Base-by-base conservation (phyloP, 2,329 filamentous ascomycete species). In the Lojkania enalia region DNA sequence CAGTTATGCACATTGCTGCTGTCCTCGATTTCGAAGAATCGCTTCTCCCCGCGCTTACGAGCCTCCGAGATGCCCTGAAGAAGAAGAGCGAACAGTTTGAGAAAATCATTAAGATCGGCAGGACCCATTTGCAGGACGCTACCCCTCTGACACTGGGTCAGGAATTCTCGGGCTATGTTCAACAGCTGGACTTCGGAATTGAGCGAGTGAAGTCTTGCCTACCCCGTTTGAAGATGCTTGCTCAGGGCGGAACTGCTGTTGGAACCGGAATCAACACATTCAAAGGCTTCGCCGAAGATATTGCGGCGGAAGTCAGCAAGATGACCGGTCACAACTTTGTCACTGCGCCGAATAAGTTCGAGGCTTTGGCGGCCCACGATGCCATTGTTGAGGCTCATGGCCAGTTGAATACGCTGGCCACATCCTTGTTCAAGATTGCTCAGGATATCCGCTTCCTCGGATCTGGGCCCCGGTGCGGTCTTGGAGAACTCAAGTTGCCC, bases 281-380 rank as follows among this genome's bases (percentile, higher is more conserved):
- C 74, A 85, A 87, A 74, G 94, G 94, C 53, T 99, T 99, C 67
- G 94, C 90, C 47, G 91, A 95, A 78, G 90, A 83, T 50, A 88
- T 99, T 61, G 94, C 94, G 27, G 82, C 85, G 46, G 91, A 97
- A 74, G 90, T 99, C 52, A 85, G 77, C 77, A 91, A 88, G 74
- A 88, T 96, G 83, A 96, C 94, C 2, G 91, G 91, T 60, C 90
- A 87, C 61, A 79, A 94, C 67, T 99, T 99, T 80, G 83, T 88
- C 77, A 97, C 94, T 7, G 94, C 94, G 11, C 92, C 94, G 57
- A 99, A 99, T 83, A 99, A 99, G 79, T 99, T 99, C 67, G 94
- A 97, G 77, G 86, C 94, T 3, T 84, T 99, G 31, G 94, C 94
- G 47, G 90, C 94, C 39, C 94, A 99, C 74, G 94, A 99, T 67